A percentile compares a stretch with the other conserved stretches of the same genome.
Conservation (phyloP, 2,329 filamentous ascomycete species). For the Penicillium decumbens region DNA sequence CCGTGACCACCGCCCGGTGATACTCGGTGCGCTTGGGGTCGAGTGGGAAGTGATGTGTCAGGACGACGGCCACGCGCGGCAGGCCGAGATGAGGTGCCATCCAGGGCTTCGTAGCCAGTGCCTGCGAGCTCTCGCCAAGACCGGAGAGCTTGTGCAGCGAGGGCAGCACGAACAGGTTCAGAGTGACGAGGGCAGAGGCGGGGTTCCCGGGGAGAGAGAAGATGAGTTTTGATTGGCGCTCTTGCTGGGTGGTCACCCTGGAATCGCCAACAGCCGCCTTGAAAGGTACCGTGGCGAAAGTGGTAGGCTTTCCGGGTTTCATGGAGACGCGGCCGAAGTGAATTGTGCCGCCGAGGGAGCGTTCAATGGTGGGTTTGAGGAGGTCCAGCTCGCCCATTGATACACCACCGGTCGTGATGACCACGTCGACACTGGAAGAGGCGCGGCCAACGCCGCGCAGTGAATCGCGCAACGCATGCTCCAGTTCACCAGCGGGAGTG, state of each 20-base stretch:
- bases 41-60: conserved; percentile 68
- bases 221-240: conserved; percentile 63
- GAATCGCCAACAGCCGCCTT: conserved; percentile 45
- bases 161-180: conserved; percentile 89
- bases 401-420: conserved; percentile 90
- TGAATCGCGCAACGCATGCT: conserved; percentile 69
- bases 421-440: conserved; percentile 59
- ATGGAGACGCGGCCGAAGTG: conserved; percentile 95
- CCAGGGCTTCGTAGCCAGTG: conserved; percentile 18
- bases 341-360: conserved; percentile 81
- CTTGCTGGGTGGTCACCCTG: conserved; percentile 41
- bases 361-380: conserved; percentile 92
- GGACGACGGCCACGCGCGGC: conserved; percentile 63
- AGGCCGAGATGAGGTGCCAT: conserved; percentile 61
- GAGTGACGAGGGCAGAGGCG: conserved; percentile 85
- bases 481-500: conserved; percentile 61
- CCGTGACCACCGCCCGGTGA: conserved; percentile 73
- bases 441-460: conserved; percentile 53
- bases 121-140: conserved; percentile 38
- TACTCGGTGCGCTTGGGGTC: conserved; percentile 81
- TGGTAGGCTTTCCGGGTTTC: conserved; percentile 98
- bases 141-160: conserved; percentile 74
- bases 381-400: conserved; percentile 98
- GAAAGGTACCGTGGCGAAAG: conserved; percentile 80
- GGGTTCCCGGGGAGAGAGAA: conserved; percentile 94